A percentile compares a stretch with the other conserved stretches of the same genome.
Conservation (phyloP, 176 grass and related monocot species). For the Oryza punctata region DNA sequence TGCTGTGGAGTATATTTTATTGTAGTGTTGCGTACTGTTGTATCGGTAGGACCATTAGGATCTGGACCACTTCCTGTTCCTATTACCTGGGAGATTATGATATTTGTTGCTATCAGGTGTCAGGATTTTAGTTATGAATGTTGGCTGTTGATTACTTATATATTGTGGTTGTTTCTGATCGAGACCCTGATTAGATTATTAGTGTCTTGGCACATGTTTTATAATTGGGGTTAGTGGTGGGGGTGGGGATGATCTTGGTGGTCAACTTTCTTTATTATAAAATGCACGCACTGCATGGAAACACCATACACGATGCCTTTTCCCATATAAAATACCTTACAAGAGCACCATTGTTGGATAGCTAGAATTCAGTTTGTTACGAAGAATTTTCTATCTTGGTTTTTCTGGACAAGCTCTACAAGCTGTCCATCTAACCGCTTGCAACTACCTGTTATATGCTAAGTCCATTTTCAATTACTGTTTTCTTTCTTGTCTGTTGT, state of each 20-base stretch:
- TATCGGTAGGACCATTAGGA: neutral
- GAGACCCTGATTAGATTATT: neutral
- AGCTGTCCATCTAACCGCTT: neutral
- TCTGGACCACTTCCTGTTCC: neutral
- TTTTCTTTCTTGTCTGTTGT: neutral
- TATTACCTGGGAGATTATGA: slow-evolving; percentile 7
- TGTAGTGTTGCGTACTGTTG: neutral
- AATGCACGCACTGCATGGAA: neutral
- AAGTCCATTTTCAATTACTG: neutral
- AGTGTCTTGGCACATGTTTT: neutral
- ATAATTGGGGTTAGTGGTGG: neutral
- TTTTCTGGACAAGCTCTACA: neutral
- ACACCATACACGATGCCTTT: neutral
- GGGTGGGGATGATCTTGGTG: neutral
- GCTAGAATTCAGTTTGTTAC: neutral
- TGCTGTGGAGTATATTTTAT: neutral
- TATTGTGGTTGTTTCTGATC: neutral
- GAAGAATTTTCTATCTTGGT: neutral
- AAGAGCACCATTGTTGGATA: neutral
- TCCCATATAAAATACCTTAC: neutral
- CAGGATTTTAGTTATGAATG: neutral
- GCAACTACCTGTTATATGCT: neutral
- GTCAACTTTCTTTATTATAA: neutral
- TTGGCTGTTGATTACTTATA: neutral
- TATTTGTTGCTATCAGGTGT: neutral